phyloP scores from a whole-genome alignment of 768 basidiomycete genomes.

The Postia placenta region DNA sequence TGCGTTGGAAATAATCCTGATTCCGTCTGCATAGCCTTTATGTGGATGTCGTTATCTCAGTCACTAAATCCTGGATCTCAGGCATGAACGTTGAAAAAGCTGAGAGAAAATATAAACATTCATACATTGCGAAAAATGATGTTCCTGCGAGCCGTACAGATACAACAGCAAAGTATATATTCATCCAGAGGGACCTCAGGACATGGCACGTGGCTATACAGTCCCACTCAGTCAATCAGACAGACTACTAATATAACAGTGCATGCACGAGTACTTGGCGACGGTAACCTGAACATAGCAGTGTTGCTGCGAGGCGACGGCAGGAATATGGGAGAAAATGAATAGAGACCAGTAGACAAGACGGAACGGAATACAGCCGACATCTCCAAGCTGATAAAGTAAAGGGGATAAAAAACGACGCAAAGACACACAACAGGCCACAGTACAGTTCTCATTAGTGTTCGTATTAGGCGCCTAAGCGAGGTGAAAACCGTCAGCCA shows the following conservation, averaged over 20 bases:
- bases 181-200: not conserved
- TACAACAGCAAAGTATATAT: not conserved
- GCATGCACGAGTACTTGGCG: constrained; percentile 13
- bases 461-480: not conserved
- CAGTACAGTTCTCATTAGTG: not conserved
- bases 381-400: constrained; percentile 7
- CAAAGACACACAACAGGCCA: constrained; percentile 10
- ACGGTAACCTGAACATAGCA: constrained; percentile 10
- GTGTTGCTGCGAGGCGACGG: constrained; percentile 7
- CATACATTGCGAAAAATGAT: no score
- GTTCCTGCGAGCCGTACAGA: not conserved
- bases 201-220: not conserved
- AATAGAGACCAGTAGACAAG: not conserved
- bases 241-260: constrained; percentile 19
- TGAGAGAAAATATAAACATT: no score
- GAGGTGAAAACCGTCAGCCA: not conserved
- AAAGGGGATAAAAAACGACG: constrained; percentile 16
- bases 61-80: no score
- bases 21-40: no score
- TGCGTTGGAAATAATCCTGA: no score
- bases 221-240: constrained; percentile 1
- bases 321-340: constrained; percentile 1
- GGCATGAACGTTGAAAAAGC: no score
- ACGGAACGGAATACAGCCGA: not conserved
- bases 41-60: no score